A percentile compares a stretch with the other conserved stretches of the same genome.
These are phyloP conservation scores for Ascochyta clinopodiicola DNA, from an alignment of 2,329 filamentous ascomycete genomes.

Conservation along the genomic window DNA sequence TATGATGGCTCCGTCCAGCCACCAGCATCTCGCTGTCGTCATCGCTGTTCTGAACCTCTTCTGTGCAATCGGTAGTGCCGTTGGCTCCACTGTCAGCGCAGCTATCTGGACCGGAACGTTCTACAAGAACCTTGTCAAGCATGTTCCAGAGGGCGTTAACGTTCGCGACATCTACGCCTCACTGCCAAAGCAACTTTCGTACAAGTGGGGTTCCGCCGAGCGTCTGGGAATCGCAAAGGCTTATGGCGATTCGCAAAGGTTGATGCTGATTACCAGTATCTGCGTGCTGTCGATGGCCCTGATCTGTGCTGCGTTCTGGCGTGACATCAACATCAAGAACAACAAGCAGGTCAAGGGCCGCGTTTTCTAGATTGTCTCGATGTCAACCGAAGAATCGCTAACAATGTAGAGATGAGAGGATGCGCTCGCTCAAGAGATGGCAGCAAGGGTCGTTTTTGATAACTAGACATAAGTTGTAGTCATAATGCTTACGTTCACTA, in stretches of 20 bases:
- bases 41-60: conserved; percentile 62
- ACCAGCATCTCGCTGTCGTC: conserved; percentile 27
- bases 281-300: conserved; percentile 30
- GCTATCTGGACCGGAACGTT: conserved; percentile 69
- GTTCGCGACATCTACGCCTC: conserved; percentile 55
- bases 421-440: background rate
- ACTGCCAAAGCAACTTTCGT: conserved; percentile 61
- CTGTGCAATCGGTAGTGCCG: conserved; percentile 58
- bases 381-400: background rate
- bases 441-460: background rate
- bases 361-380: conserved; percentile 32
- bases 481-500: background rate
- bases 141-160: conserved; percentile 52
- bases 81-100: conserved; percentile 59
- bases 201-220: conserved; percentile 56
- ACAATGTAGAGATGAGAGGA: background rate
- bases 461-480: background rate
- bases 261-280: conserved; percentile 38
- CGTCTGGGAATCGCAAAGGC: conserved; percentile 48
- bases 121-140: conserved; percentile 53
- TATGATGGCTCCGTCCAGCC: conserved; percentile 26
- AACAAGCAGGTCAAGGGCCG: conserved; percentile 57
- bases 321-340: conserved; percentile 54
- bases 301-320: conserved; percentile 53
- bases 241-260: conserved; percentile 37